Evolutionary conservation across 2,329 filamentous ascomycete species (phyloP), one percentile per base, ranked within the genome.

Genomic region (Magnaporthiopsis incrustans): DNA sequence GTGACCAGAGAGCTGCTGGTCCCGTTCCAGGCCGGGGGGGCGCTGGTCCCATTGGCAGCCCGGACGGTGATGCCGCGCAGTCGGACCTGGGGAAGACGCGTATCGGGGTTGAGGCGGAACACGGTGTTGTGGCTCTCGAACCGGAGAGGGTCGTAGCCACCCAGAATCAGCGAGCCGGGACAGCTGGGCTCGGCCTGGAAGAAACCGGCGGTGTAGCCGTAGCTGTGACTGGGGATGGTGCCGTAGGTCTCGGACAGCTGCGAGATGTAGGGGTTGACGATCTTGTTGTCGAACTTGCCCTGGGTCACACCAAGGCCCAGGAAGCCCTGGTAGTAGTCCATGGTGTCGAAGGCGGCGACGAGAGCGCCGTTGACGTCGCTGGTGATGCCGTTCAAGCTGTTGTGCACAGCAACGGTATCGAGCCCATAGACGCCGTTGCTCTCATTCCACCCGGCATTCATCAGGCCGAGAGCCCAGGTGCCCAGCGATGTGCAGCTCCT

Each of bases 181-280:
- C 77, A 75, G 61, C 62, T 57, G 22, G 80, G 79, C 38, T 68
- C 70, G 30, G 65, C 69, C 70, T 92, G 92, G 66, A 82, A 82
- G n/a, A 88, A 88, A 22, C 90, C 90, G 57, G 89, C 89, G 4
- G 89, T 92, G 72, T 88, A 92, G 62, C 87, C 89, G 71, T 89
- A 92, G 57, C 87, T 90, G 67, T 90, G 80, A 72, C 89, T 91
- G 1, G 89, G 86, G 60, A 92, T 89, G 65, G 76, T 77, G 11
- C 83, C 82, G 64, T 82, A 79, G 14, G 80, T 74, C 70, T 86
- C 82, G 58, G 89, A 82, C 62, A 89, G 76, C 70, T 87, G 74
- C 68, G 83, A 76, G 70, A 87, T 70, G 65, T 83, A 75, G 69
- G 83, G 77, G 68, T 82, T 75, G 72, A 82, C 77, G 65, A 82